These are phyloP conservation scores for Termitomyces sp. DNA, from an alignment of 768 basidiomycete species.

Conservation along the genomic window DNA sequence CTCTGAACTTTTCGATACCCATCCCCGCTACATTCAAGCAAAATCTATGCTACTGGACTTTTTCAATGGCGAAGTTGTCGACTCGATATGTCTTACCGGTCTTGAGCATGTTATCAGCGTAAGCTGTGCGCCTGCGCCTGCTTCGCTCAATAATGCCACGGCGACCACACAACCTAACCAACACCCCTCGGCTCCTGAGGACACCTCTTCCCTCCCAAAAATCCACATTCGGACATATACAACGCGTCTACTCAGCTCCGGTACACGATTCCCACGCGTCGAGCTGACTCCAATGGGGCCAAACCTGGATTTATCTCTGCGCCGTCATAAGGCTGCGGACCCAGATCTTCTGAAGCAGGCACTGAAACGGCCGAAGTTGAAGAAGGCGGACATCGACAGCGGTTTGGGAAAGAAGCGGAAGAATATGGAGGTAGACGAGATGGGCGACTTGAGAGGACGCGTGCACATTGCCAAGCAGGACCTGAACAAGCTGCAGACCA, in stretches of 20 bases:
- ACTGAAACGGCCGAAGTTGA: slow-evolving; percentile 80
- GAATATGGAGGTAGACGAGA: slow-evolving; percentile 95
- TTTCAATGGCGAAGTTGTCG: slow-evolving; percentile 85
- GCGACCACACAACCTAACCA: slow-evolving; percentile 19
- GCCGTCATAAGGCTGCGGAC: slow-evolving; percentile 74
- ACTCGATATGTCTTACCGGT: slow-evolving; percentile 79
- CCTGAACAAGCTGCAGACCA: slow-evolving; percentile 76
- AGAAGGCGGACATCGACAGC: slow-evolving; percentile 82
- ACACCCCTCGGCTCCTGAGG: slow-evolving; percentile 28
- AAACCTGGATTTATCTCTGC: slow-evolving; percentile 75
- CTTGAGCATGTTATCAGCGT: slow-evolving; percentile 88
- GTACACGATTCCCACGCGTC: slow-evolving; percentile 75
- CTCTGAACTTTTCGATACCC: slow-evolving; percentile 91
- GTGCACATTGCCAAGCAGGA: slow-evolving; percentile 92
- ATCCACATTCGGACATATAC: slow-evolving; percentile 90
- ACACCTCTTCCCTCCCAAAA: slow-evolving; percentile 57
- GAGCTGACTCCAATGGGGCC: slow-evolving; percentile 91
- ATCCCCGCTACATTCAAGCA: slow-evolving; percentile 87
- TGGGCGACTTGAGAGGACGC: slow-evolving; percentile 92
- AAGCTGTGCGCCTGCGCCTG: slow-evolving; percentile 63
- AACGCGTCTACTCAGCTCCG: slow-evolving; percentile 67
- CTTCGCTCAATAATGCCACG: slow-evolving; percentile 44
- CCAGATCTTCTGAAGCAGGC: slow-evolving; percentile 78
- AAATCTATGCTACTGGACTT: slow-evolving; percentile 90
- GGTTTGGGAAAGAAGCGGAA: slow-evolving; percentile 91